Evolutionary conservation across 257 asterid genomes (phyloP), one percentile per base, ranked within the genome.

Genomic region (Eustoma russellianum): DNA sequence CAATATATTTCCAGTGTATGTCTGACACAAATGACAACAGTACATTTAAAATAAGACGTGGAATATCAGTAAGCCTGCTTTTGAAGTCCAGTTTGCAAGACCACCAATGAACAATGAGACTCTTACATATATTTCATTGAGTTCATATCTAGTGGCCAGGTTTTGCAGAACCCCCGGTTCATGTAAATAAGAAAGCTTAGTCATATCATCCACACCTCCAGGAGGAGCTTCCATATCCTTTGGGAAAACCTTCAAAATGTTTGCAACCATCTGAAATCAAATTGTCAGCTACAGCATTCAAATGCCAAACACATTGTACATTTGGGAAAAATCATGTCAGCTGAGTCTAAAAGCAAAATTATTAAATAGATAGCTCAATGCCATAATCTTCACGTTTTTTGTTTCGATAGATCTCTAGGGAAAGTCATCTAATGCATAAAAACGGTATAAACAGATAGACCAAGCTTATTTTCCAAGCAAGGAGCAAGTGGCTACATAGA

Each of bases 191-290:
- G 99, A 88, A 68, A 92, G 99, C 76, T 83, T 92, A 72, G 99
- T 92, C 99, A 92, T 88, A 75, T 92, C 99, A 78, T 92, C 99
- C 48, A 83, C 97, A 71, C 99, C 99, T 60, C 95, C 99, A 50
- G 99, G 94, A 55, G 97, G 77, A 28, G 99, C 94, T 66, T 92
- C 99, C 43, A 88, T 81, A 69, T 92, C 99, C 76, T 88, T 81
- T 9, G 97, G 99, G 46, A 75, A 88, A 55, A 85, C 94, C 74
- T 88, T 83, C 17, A 92, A 72, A 68, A 88, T 88, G 64, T 83
- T 78, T 41, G 86, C 60, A 41, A 79, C 84, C 61, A 92, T 79
- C 99, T 92, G 83, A 56, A 67, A 72, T 57, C 40, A 70, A 55
- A 50, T 43, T 67, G 45, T 28, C 51, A 55, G 15, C 12, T 18